These are phyloP conservation scores for Gossypium trilobum DNA, from an alignment of 441 rosid genomes.

Conservation along the genomic window DNA sequence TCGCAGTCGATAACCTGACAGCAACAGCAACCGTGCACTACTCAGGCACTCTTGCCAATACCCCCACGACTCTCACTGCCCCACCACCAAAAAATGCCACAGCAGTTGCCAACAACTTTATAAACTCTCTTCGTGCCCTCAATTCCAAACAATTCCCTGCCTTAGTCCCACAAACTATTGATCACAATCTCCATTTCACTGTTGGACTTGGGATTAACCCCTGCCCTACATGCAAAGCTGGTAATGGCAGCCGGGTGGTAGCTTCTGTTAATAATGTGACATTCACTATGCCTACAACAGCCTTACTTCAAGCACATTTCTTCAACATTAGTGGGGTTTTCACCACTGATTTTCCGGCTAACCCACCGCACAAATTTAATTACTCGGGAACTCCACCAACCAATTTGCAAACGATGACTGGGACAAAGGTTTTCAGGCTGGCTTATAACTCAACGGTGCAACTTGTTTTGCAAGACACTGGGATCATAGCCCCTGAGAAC, in stretches of 20 bases:
- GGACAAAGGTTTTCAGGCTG: constrained; percentile 57
- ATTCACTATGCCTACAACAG: constrained; percentile 68
- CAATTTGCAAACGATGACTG: constrained; percentile 44
- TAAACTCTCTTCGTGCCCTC: constrained; percentile 54
- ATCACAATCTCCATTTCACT: constrained; percentile 58
- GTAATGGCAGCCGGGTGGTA: constrained; percentile 56
- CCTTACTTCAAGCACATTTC: constrained; percentile 73
- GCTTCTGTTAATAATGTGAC: constrained; percentile 75
- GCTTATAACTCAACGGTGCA: constrained; percentile 66
- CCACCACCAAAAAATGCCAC: constrained; percentile 81
- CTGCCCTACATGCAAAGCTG: constrained; percentile 64
- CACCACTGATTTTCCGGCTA: constrained; percentile 67
- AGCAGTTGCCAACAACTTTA: constrained; percentile 39
- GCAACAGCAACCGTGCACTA: constrained; percentile 69
- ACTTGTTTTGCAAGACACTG: constrained; percentile 78
- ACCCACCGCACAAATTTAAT: constrained; percentile 53
- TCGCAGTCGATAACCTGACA: constrained; percentile 61
- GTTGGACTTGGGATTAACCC: constrained; percentile 61
- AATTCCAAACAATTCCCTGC: constrained; percentile 67
- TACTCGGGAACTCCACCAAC: constrained; percentile 50
- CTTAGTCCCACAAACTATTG: constrained; percentile 48
- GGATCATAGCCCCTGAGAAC: constrained; percentile 54
- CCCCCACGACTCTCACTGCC: constrained; percentile 35
- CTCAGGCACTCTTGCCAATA: constrained; percentile 38
- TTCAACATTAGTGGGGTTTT: constrained; percentile 61